Evolutionary conservation across 768 basidiomycete genomes (phyloP).

Genomic region (Mycena galopus): DNA sequence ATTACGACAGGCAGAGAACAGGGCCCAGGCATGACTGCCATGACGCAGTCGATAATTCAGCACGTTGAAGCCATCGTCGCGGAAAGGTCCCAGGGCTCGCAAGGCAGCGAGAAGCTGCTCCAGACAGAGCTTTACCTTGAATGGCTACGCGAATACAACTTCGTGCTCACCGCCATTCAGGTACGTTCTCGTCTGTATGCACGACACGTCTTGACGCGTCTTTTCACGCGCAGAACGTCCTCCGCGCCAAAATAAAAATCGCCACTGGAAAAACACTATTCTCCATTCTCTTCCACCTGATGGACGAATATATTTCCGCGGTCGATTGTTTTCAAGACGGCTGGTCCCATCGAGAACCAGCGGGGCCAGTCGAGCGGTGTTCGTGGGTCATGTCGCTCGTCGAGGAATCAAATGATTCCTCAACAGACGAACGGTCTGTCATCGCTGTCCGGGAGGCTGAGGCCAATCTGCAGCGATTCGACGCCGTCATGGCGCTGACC

Average conservation of each 20-base stretch:
- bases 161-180: conserved; percentile 53
- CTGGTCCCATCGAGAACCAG: conserved; percentile 48
- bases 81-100: conserved; percentile 39
- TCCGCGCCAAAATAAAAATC: conserved; percentile 53
- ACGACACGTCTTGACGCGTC: conserved; percentile 15
- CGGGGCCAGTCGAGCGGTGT: conserved; percentile 43
- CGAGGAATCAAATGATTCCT: conserved; percentile 59
- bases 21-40: background rate
- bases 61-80: conserved; percentile 49
- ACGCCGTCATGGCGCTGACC: conserved; percentile 52
- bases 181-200: conserved; percentile 40
- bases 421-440: conserved; percentile 56
- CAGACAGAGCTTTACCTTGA: conserved; percentile 59
- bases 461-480: conserved; percentile 49
- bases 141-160: conserved; percentile 57
- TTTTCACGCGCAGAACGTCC: conserved; percentile 46
- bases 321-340: conserved; percentile 61
- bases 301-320: conserved; percentile 59
- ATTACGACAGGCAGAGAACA: conserved; percentile 16
- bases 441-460: conserved; percentile 53
- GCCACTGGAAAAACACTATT: conserved; percentile 57
- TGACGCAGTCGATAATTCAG: conserved; percentile 50
- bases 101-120: conserved; percentile 47
- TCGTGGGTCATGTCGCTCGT: conserved; percentile 58
- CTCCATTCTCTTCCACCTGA: conserved; percentile 55